These are phyloP conservation scores for Tetrahymena thermophila DNA, from an alignment of 73 alveolate species.

Conservation along the genomic window DNA sequence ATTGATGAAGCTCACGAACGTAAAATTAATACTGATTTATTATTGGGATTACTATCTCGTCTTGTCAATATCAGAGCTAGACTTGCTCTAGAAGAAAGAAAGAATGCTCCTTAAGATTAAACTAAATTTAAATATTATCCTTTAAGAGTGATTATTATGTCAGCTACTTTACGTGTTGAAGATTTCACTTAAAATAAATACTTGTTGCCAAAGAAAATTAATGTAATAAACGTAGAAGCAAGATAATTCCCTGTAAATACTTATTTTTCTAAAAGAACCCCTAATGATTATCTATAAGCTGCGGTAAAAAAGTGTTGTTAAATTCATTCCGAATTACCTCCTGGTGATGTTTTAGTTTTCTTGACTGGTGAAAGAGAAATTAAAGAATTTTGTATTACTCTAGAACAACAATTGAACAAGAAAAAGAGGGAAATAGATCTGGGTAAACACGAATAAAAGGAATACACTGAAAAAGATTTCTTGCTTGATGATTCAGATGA, in stretches of 20 bases:
- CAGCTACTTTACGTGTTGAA: conserved; percentile 92
- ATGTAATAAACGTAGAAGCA: conserved; percentile 75
- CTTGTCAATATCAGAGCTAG: conserved; percentile 75
- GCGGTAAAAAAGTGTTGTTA: conserved; percentile 86
- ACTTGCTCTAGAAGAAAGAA: conserved; percentile 54
- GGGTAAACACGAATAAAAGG: conserved; percentile 21
- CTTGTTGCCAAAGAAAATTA: conserved; percentile 51
- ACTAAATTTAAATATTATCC: conserved; percentile 40
- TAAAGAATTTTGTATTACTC: conserved; percentile 65
- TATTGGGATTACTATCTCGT: conserved; percentile 88
- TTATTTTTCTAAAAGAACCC: conserved; percentile 79
- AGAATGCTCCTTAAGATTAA: conserved; percentile 38
- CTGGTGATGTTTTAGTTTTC: conserved; percentile 91
- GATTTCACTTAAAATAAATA: conserved; percentile 88
- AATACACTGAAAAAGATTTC: conserved; percentile 9
- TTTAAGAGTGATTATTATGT: conserved; percentile 91
- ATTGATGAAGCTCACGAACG: conserved; percentile 99
- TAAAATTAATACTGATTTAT: conserved; percentile 91
- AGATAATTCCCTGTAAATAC: conserved; percentile 89
- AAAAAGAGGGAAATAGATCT: conserved; percentile 8
- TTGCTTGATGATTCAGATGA: background rate
- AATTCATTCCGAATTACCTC: conserved; percentile 86
- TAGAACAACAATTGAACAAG: conserved; percentile 64
- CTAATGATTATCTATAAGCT: conserved; percentile 83
- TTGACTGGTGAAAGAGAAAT: conserved; percentile 94